A percentile compares a stretch with the other conserved stretches of the same genome.
Evolutionary conservation across 2,329 filamentous ascomycete species (phyloP).

Genomic region (Fusarium sterilihyphosum): DNA sequence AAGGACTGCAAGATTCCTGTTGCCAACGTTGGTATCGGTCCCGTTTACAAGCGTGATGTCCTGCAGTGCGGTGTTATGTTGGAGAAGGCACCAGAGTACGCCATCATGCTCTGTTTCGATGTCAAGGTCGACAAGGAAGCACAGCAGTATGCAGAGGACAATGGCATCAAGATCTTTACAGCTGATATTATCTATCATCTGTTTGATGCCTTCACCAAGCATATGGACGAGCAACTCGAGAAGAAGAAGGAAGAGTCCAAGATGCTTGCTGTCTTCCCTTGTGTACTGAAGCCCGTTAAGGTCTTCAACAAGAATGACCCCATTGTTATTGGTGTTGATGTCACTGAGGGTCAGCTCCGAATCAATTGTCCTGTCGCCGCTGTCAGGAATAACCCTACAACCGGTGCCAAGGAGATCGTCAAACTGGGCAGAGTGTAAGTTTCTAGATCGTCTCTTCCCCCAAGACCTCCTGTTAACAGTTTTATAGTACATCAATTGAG

Average conservation of each 20-base stretch:
- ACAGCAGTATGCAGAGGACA: constrained; percentile 86
- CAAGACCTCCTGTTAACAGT: constrained; percentile 46
- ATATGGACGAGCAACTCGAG: constrained; percentile 87
- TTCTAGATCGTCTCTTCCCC: neutral
- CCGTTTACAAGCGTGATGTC: constrained; percentile 97
- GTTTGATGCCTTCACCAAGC: constrained; percentile 95
- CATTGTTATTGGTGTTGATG: constrained; percentile 95
- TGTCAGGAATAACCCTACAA: constrained; percentile 82
- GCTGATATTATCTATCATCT: constrained; percentile 99
- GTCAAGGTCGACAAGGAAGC: constrained; percentile 99
- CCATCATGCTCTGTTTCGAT: constrained; percentile 99
- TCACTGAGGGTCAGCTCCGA: constrained; percentile 86
- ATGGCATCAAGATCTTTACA: constrained; percentile 97
- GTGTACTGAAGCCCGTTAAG: constrained; percentile 86
- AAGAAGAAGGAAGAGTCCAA: constrained; percentile 97
- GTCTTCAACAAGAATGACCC: constrained; percentile 99
- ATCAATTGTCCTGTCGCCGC: constrained; percentile 91
- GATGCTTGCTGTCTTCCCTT: constrained; percentile 95
- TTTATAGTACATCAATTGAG: constrained; percentile 86
- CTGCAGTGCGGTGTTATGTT: constrained; percentile 96
- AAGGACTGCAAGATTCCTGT: constrained; percentile 97
- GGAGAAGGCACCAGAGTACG: constrained; percentile 92
- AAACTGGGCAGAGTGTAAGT: constrained; percentile 92
- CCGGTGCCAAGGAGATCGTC: constrained; percentile 85
- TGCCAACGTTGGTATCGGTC: constrained; percentile 95